Percentiles rank a stretch among this genome's conserved stretches.
Evolutionary conservation across 345 rosid species (phyloP).

Genomic region (Xanthoceras sorbifolium): DNA sequence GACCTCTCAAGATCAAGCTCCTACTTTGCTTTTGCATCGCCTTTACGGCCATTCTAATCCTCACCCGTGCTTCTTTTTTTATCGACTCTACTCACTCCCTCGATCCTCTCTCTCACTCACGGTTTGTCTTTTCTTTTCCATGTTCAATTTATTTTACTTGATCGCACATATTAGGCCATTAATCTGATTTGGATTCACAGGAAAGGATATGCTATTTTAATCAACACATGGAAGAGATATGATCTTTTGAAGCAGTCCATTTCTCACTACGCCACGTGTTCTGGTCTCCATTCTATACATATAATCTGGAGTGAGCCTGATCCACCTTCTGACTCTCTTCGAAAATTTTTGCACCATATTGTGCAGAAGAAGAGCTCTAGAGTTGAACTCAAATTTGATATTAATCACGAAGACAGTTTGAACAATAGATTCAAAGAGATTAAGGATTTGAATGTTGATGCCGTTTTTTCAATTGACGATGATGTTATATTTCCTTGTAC

Average conservation of each 20-base stretch:
- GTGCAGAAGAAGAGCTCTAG: constrained; percentile 47
- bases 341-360: constrained; percentile 44
- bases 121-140: background rate
- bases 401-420: constrained; percentile 88
- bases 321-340: constrained; percentile 80
- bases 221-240: constrained; percentile 97
- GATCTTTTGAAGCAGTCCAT: constrained; percentile 86
- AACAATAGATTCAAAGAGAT: constrained; percentile 92
- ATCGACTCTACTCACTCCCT: constrained; percentile 30
- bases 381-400: constrained; percentile 69
- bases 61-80: constrained; percentile 37
- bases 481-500: constrained; percentile 91
- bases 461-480: constrained; percentile 90
- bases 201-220: constrained; percentile 76
- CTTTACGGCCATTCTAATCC: constrained; percentile 47
- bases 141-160: background rate
- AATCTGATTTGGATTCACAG: constrained; percentile 33
- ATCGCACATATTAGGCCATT: background rate
- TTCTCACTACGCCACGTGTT: constrained; percentile 74
- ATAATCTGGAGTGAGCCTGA: constrained; percentile 97
- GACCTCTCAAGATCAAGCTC: constrained; percentile 67
- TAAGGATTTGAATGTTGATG: constrained; percentile 71
- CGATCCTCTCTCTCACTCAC: constrained; percentile 16
- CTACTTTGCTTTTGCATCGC: constrained; percentile 54
- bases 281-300: constrained; percentile 78